Percentiles rank a stretch among this genome's conserved stretches.
Evolutionary conservation across 495 filamentous ascomycete genomes (phyloP).

Genomic region (Aspergillus campestris): DNA sequence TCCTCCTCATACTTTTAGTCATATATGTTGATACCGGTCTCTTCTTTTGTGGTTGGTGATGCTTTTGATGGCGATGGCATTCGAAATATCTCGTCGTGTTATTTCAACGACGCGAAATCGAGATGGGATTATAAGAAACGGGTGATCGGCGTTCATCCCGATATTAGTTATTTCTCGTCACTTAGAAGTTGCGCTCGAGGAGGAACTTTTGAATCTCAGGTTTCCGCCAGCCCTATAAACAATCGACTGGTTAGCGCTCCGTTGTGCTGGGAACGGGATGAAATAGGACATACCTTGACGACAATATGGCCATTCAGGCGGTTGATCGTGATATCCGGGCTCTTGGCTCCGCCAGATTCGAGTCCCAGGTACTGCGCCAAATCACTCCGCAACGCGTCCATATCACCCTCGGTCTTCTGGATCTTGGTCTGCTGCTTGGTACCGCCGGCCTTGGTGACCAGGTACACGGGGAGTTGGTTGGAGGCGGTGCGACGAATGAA

Average conservation of each 20-base stretch:
- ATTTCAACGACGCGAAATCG: not conserved
- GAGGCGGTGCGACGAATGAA: slow-evolving; percentile 62
- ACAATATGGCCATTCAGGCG: slow-evolving; percentile 54
- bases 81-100: not conserved
- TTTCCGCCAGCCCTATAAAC: slow-evolving; percentile 42
- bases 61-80: slow-evolving; percentile 1
- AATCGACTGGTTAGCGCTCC: not conserved
- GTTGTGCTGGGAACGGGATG: not conserved
- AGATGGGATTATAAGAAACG: not conserved
- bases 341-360: slow-evolving; percentile 26
- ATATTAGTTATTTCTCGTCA: not conserved
- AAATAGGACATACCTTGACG: slow-evolving; percentile 43
- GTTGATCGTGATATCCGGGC: slow-evolving; percentile 46
- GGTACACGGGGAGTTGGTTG: slow-evolving; percentile 74
- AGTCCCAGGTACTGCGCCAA: slow-evolving; percentile 42
- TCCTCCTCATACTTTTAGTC: not conserved
- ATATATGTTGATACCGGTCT: no score
- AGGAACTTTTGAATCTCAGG: slow-evolving; percentile 41
- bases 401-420: slow-evolving; percentile 69
- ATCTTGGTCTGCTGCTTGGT: slow-evolving; percentile 68
- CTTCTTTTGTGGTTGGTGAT: not conserved
- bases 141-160: slow-evolving; percentile 3
- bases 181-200: slow-evolving; percentile 39
- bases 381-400: slow-evolving; percentile 43
- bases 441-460: slow-evolving; percentile 63